These are phyloP conservation scores for Ganoderma lingzhi DNA, from an alignment of 1,284 basidiomycete genomes.

Conservation along the genomic window DNA sequence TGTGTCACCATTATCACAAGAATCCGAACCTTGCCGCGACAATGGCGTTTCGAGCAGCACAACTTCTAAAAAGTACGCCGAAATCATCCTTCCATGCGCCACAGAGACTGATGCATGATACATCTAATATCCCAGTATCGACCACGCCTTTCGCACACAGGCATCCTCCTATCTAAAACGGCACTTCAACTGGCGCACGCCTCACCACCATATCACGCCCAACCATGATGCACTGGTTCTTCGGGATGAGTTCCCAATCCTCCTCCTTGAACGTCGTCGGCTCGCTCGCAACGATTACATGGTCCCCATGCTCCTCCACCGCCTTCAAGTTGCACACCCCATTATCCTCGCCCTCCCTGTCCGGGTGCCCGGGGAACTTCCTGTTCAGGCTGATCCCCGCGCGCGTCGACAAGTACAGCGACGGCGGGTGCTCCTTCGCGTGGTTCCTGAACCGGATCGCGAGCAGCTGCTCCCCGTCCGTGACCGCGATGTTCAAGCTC, in stretches of 20 bases:
- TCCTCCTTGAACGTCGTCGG: constrained; percentile 44
- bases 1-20: neutral
- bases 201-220: constrained; percentile 39
- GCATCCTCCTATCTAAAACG: constrained; percentile 21
- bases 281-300: constrained; percentile 48
- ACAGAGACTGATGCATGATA: neutral
- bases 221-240: constrained; percentile 45
- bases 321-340: constrained; percentile 33
- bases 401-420: constrained; percentile 46
- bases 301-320: constrained; percentile 41
- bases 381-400: constrained; percentile 48
- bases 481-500: constrained; percentile 44
- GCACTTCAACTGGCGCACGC: constrained; percentile 34
- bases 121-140: neutral
- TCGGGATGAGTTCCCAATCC: constrained; percentile 45
- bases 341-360: constrained; percentile 35
- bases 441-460: constrained; percentile 46
- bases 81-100: neutral
- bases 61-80: neutral
- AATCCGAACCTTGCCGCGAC: neutral
- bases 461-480: constrained; percentile 44
- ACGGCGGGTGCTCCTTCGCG: constrained; percentile 45
- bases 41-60: neutral
- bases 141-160: neutral
- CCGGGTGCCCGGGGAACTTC: constrained; percentile 49